Percentiles rank a stretch among this genome's conserved stretches.
phyloP scores from a whole-genome alignment of 1,139 yeast species.

The Scheffersomyces lignicola region DNA sequence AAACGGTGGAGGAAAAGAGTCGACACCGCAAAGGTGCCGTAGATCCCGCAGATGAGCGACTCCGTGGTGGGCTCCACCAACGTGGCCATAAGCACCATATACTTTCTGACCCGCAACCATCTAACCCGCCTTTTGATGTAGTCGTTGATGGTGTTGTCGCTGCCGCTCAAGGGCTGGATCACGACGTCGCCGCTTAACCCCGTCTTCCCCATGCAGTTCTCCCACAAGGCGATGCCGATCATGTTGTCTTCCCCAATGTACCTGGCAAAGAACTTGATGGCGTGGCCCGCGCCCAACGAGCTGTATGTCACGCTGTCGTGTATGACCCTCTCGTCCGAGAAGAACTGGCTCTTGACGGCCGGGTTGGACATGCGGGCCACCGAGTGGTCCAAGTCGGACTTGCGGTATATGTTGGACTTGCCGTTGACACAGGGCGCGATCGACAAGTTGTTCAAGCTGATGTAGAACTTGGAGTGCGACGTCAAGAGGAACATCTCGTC shows the following conservation, averaged over 20 bases:
- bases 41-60: slow-evolving; percentile 62
- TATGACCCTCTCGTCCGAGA: slow-evolving; percentile 29
- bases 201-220: slow-evolving; percentile 64
- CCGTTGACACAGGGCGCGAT: slow-evolving; percentile 93
- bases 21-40: slow-evolving; percentile 64
- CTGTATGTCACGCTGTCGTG: slow-evolving; percentile 31
- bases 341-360: slow-evolving; percentile 24
- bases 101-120: slow-evolving; percentile 87
- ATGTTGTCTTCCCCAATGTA: slow-evolving; percentile 92
- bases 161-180: slow-evolving; percentile 69
- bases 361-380: slow-evolving; percentile 40
- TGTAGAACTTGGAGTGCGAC: slow-evolving; percentile 82
- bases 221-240: slow-evolving; percentile 89
- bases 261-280: slow-evolving; percentile 66
- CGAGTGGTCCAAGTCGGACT: slow-evolving; percentile 66
- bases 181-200: slow-evolving; percentile 79
- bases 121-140: slow-evolving; percentile 70
- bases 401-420: slow-evolving; percentile 78
- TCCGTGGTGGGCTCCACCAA: slow-evolving; percentile 87
- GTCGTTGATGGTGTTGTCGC: slow-evolving; percentile 46
- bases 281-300: slow-evolving; percentile 47
- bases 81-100: slow-evolving; percentile 86
- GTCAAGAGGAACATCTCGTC: slow-evolving; percentile 87
- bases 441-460: slow-evolving; percentile 71
- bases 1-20: slow-evolving; percentile 38